A percentile compares a stretch with the other conserved stretches of the same genome.
Conservation (phyloP, 345 rosid genomes). For the Abelmoschus esculentus region DNA sequence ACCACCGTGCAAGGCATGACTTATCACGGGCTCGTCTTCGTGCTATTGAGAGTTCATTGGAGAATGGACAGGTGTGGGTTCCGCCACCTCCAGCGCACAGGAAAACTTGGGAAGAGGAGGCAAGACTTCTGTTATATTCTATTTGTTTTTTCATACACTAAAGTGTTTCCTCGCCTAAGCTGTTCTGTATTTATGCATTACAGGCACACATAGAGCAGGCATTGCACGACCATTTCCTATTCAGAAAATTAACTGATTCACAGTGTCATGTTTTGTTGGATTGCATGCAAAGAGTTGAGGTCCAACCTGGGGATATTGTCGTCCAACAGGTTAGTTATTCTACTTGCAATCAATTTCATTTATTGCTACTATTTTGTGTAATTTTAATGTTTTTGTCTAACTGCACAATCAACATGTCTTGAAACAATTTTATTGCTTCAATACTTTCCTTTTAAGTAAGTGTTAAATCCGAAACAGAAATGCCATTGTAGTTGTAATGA, state of each 20-base stretch:
- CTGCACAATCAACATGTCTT: not conserved
- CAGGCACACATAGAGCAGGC: conserved; percentile 94
- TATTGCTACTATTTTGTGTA: conserved; percentile 2
- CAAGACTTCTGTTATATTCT: conserved; percentile 23
- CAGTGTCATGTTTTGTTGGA: conserved; percentile 94
- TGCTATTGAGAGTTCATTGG: conserved; percentile 86
- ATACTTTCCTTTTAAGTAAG: not conserved
- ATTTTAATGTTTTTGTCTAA: not conserved
- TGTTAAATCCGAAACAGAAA: not conserved
- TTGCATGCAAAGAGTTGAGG: conserved; percentile 94
- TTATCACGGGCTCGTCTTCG: conserved; percentile 87
- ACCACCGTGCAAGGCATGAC: conserved; percentile 79
- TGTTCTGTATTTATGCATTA: conserved; percentile 14
- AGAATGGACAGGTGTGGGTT: conserved; percentile 78
- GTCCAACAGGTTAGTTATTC: conserved; percentile 66
- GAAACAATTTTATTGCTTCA: not conserved
- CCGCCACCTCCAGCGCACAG: conserved; percentile 85
- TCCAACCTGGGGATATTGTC: conserved; percentile 80
- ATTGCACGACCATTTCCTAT: conserved; percentile 91
- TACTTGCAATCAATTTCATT: not conserved
- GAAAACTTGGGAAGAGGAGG: conserved; percentile 99
- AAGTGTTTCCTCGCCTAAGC: conserved; percentile 10
- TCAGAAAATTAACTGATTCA: conserved; percentile 87
- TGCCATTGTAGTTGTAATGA: not conserved
- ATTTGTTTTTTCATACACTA: conserved; percentile 4